Base-by-base conservation (phyloP, 2,329 filamentous ascomycete genomes). In the Aureobasidium namibiae region DNA sequence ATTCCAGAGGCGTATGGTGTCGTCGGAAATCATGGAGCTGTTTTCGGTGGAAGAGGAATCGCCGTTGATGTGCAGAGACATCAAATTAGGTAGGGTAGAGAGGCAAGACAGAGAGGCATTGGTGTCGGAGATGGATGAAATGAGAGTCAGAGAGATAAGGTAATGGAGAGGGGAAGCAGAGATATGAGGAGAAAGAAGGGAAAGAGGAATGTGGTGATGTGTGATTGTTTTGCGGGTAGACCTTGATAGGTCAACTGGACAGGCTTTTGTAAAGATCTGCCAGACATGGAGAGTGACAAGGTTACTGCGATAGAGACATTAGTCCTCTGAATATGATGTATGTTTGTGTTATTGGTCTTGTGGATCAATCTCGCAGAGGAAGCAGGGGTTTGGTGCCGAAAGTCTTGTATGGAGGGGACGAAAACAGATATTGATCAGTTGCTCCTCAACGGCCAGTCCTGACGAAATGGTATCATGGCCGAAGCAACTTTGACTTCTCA, bases 211-310 rank as follows among this genome's bases (percentile, higher is more conserved):
- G 16, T 45, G 52, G 29, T 56, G 36, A 9, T 39, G 52, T 8
- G 39, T 44, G 2, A n/a, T 56, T 26, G 39, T 44, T 33, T 24
- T 42, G 36, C 42, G n/a, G 26, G 45, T 23, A 3, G 11, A 4
- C 1, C 34, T 24, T 2, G 56, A 45, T 24, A 45, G 56, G 18
- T 13, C 18, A 16, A 16, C 23, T 1, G 56, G 36, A 26, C 14
- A 23, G 7, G 18, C n/a, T 21, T 14, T 34, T 16, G 36, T 42
- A 24, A 59, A 59, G n/a, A 34, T 36, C 34, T 50, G 56, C 56
- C 56, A 59, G 45, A 49, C 24, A 10, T 33, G 44, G 2, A 44
- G 18, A 9, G 36, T 45, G 18, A 58, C 14, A 16, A 50, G 53
- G n/a, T 56, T 33, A n/a, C 53, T 57, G 26, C 23, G n/a, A 24